phyloP scores from a whole-genome alignment of 1,139 yeast species.

The Diutina pseudorugosa region DNA sequence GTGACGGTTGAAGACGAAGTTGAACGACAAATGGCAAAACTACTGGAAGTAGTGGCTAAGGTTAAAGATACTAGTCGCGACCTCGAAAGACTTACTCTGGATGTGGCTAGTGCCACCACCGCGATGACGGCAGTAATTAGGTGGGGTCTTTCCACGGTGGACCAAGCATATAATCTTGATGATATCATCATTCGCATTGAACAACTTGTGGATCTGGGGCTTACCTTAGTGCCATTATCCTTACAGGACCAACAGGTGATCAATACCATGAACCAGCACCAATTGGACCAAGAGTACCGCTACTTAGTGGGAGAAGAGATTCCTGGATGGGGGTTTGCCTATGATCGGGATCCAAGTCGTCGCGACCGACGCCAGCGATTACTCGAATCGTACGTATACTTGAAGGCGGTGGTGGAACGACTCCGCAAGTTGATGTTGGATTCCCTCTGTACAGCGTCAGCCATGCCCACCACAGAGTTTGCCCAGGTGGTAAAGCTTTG shows the following conservation, averaged over 20 bases:
- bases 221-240: neutral
- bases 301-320: neutral
- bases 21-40: neutral
- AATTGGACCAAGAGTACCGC: neutral
- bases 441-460: neutral
- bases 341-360: neutral
- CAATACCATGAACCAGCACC: neutral
- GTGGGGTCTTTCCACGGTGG: neutral
- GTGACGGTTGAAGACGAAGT: neutral
- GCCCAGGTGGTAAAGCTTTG: neutral
- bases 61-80: neutral
- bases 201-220: neutral
- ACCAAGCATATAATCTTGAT: neutral
- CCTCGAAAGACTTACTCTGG: neutral
- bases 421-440: neutral
- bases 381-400: neutral
- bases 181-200: neutral
- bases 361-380: neutral
- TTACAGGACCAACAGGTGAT: neutral
- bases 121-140: neutral
- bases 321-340: neutral
- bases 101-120: neutral
- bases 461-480: neutral
- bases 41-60: neutral
- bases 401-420: neutral